phyloP scores from a whole-genome alignment of 208 protist species.

The Trypanosoma cruzi region DNA sequence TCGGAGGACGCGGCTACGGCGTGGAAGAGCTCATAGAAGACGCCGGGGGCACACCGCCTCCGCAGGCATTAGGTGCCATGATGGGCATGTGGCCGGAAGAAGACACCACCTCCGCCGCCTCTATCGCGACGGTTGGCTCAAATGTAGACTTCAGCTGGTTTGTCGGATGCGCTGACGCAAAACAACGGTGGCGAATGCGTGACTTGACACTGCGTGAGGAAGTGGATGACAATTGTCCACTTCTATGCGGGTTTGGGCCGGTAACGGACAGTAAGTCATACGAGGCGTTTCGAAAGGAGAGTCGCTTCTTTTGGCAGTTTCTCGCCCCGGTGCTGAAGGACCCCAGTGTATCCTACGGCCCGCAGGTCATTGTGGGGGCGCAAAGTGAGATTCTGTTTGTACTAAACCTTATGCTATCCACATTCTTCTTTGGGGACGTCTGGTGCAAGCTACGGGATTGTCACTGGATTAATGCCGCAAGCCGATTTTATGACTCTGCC shows the following conservation, averaged over 20 bases:
- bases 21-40: background rate
- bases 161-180: slow-evolving; percentile 52
- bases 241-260: slow-evolving; percentile 30
- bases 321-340: slow-evolving; percentile 20
- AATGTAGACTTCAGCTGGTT: slow-evolving; percentile 74
- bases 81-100: slow-evolving; percentile 3
- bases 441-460: slow-evolving; percentile 56
- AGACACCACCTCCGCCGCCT: slow-evolving; percentile 14
- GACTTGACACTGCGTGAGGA: slow-evolving; percentile 56
- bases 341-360: slow-evolving; percentile 1
- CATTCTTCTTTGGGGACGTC: slow-evolving; percentile 76
- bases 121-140: slow-evolving; percentile 7
- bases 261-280: slow-evolving; percentile 17
- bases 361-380: slow-evolving; percentile 53
- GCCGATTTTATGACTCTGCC: slow-evolving; percentile 58
- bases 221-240: slow-evolving; percentile 62
- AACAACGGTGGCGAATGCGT: slow-evolving; percentile 68
- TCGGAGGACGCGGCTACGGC: background rate
- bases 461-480: slow-evolving; percentile 53
- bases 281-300: slow-evolving; percentile 29
- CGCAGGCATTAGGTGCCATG: background rate
- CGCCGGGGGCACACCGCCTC: background rate
- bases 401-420: slow-evolving; percentile 76
- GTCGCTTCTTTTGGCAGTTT: slow-evolving; percentile 22
- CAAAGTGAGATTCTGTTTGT: slow-evolving; percentile 87